Percentiles rank a stretch among this genome's conserved stretches.
Conservation (phyloP, 768 basidiomycete genomes). For the Mycena amicta region DNA sequence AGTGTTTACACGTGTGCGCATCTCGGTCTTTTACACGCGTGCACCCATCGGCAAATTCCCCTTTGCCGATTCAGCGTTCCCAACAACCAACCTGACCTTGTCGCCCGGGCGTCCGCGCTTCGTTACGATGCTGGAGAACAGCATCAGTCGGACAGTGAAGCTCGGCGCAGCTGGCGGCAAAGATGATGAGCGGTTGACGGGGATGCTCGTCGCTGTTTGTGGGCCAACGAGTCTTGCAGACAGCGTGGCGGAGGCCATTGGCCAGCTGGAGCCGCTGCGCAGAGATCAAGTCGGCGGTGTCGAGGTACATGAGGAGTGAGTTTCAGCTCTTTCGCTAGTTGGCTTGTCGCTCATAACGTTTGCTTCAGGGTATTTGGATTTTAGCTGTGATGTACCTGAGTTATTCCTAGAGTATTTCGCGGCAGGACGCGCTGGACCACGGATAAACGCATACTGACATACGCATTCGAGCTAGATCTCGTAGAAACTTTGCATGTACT, state of each 20-base stretch:
- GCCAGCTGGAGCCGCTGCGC: constrained; percentile 34
- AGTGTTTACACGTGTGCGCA: constrained; percentile 30
- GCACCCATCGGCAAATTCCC: constrained; percentile 30
- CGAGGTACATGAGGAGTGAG: constrained; percentile 40
- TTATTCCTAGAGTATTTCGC: neutral
- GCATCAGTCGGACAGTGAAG: constrained; percentile 35
- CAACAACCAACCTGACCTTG: constrained; percentile 36
- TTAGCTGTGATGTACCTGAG: neutral
- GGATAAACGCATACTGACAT: too few relatives aligned
- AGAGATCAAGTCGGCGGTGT: constrained; percentile 44
- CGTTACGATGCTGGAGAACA: constrained; percentile 36
- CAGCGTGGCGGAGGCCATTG: constrained; percentile 36
- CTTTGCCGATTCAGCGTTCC: constrained; percentile 35
- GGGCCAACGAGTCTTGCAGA: constrained; percentile 43
- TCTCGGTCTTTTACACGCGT: constrained; percentile 48
- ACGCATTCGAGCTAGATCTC: too few relatives aligned
- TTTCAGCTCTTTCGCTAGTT: neutral
- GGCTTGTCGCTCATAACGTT: neutral
- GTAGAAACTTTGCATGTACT: too few relatives aligned
- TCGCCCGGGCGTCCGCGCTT: constrained; percentile 46
- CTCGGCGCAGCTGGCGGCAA: constrained; percentile 30
- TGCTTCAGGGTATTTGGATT: neutral
- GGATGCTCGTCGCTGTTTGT: constrained; percentile 45
- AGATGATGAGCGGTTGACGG: constrained; percentile 30
- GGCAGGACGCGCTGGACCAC: too few relatives aligned